A percentile compares a stretch with the other conserved stretches of the same genome.
Evolutionary conservation across 2,329 filamentous ascomycete genomes (phyloP).

Genomic region (Aspergillus ochraceoroseus): DNA sequence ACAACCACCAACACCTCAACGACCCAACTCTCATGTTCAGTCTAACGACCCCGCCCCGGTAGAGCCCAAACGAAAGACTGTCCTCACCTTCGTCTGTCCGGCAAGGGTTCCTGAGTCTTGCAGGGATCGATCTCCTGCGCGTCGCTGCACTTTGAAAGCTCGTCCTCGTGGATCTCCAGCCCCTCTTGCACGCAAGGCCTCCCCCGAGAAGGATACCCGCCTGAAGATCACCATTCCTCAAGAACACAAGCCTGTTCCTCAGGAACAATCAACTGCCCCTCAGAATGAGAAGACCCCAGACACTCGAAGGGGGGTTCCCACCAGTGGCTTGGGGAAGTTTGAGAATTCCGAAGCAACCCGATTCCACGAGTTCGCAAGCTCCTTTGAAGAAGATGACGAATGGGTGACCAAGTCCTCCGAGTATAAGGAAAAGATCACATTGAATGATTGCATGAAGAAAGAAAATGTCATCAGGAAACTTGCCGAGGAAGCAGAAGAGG

Average conservation of each 20-base stretch:
- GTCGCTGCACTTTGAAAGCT: slow-evolving; percentile 22
- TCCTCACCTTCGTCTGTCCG: slow-evolving; percentile 47
- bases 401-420: slow-evolving; percentile 74
- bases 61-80: slow-evolving; percentile 42
- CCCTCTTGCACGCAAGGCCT: slow-evolving; percentile 32
- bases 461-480: slow-evolving; percentile 83
- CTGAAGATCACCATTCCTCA: slow-evolving; percentile 8
- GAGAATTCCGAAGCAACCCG: slow-evolving; percentile 43
- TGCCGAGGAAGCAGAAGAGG: slow-evolving; percentile 85
- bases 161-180: slow-evolving; percentile 41
- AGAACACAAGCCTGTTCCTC: slow-evolving; percentile 1
- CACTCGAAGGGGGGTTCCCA: slow-evolving; percentile 29
- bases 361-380: slow-evolving; percentile 91
- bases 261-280: not conserved
- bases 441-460: slow-evolving; percentile 83
- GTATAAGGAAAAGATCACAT: slow-evolving; percentile 67
- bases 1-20: slow-evolving; percentile 23
- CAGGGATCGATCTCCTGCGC: slow-evolving; percentile 28
- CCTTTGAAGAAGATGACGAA: slow-evolving; percentile 74
- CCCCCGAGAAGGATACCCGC: slow-evolving; percentile 17
- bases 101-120: slow-evolving; percentile 30
- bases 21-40: slow-evolving; percentile 22
- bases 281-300: slow-evolving; percentile 17
- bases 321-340: slow-evolving; percentile 38
- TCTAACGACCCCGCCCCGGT: slow-evolving; percentile 18